These are phyloP conservation scores for Ilyonectria sp. DNA, from an alignment of 2,329 filamentous ascomycete species.

Conservation along the genomic window DNA sequence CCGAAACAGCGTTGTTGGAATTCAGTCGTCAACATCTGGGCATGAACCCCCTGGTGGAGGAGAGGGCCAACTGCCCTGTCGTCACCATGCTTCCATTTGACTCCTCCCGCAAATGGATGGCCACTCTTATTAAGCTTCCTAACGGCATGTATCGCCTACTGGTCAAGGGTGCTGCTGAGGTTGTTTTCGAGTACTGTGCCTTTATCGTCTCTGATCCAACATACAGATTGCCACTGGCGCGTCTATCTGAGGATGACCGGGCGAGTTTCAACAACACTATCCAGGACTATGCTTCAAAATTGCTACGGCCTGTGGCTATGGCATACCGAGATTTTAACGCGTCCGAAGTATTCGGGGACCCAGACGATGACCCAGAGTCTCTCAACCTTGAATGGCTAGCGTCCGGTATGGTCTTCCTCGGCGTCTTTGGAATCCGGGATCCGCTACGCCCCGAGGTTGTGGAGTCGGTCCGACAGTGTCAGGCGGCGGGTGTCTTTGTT, in stretches of 20 bases:
- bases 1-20: conserved; percentile 67
- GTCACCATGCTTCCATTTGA: conserved; percentile 69
- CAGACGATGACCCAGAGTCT: conserved; percentile 52
- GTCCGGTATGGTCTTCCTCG: conserved; percentile 80
- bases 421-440: conserved; percentile 77
- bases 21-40: conserved; percentile 66
- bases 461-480: conserved; percentile 72
- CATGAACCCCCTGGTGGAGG: conserved; percentile 61
- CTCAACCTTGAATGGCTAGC: conserved; percentile 56
- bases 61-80: conserved; percentile 62
- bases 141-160: conserved; percentile 65
- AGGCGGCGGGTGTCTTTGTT: conserved; percentile 74
- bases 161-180: conserved; percentile 72
- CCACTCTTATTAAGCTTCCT: conserved; percentile 64
- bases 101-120: conserved; percentile 70
- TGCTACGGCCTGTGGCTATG: conserved; percentile 82
- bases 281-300: conserved; percentile 73
- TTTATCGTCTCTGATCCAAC: conserved; percentile 62
- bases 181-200: conserved; percentile 64
- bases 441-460: conserved; percentile 73
- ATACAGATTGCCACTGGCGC: conserved; percentile 46
- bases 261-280: conserved; percentile 53
- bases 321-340: conserved; percentile 80
- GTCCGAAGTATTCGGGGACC: conserved; percentile 75
- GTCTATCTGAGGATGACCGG: conserved; percentile 52